Base-by-base conservation (phyloP, 2,329 filamentous ascomycete species). In the Trichophyton rubrum region DNA sequence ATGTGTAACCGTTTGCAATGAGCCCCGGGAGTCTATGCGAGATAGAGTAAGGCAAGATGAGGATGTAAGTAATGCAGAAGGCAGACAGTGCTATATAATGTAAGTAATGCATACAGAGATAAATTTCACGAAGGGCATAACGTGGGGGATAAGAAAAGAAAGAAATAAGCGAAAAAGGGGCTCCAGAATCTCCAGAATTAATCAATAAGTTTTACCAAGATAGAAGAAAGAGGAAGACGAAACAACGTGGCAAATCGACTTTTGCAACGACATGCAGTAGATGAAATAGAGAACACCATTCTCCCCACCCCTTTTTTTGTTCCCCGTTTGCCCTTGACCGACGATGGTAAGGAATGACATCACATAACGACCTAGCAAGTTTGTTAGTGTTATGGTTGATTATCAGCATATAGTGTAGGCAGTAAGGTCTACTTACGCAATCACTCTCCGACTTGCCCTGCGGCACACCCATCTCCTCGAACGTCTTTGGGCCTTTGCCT, bases 401-500 rank as follows among this genome's bases (percentile, higher is more conserved):
- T 49, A 27, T 30, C 3, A 3, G 56, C 30, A 35, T 33, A 35
- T 17, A 24, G 9, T 41, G 3, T 15, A 13, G 43, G 38, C 15
- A 13, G 33, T 13, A 38, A 4, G 17, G 1, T 20, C 27, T 22
- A 78, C 82, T 78, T 84, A 96, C 91, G 78, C 92, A 99, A 75
- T 97, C 91, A 66, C 83, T 83, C n/a, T 96, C 89, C 63, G 86
- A 82, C 74, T 93, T 91, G 56, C 81, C 85, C 68, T 85, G 82
- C 5, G 90, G 89, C 67, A 99, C 92, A 43, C 93, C 93, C 93
- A 99, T 99, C 71, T 95, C 91, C 71, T 96, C 92, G 72, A 99
- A 99, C 0, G 93, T 97, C 68, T 93, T 89, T 0, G 93, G 92
- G 9, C 92, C 93, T 70, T 90, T 89, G 57, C 80, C 81, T 35